A percentile compares a stretch with the other conserved stretches of the same genome.
Conservation (phyloP, 139 green algal species). For the Dunaliella primolecta region DNA sequence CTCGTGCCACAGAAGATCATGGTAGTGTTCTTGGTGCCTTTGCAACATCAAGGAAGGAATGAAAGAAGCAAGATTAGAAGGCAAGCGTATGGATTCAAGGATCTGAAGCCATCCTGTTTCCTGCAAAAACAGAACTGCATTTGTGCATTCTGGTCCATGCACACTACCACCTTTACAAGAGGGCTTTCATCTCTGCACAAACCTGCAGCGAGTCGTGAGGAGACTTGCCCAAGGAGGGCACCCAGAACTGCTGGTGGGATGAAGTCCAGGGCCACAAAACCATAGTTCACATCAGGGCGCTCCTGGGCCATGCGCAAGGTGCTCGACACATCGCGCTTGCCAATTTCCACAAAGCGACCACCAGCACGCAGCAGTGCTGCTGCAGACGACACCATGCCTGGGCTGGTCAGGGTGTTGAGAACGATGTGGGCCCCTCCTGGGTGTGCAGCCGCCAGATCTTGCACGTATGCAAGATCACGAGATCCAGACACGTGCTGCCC, state of each 20-base stretch:
- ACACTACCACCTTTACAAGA: too few relatives aligned
- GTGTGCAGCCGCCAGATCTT: conserved; percentile 25
- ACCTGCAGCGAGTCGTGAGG: conserved; percentile 43
- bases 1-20: too few relatives aligned
- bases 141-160: too few relatives aligned
- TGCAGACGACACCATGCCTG: conserved; percentile 73
- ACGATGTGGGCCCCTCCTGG: conserved; percentile 19
- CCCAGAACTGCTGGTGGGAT: conserved; percentile 52
- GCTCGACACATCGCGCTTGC: conserved; percentile 84
- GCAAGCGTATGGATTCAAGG: too few relatives aligned
- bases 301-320: conserved; percentile 57
- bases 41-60: too few relatives aligned
- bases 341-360: conserved; percentile 77
- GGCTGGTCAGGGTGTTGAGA: conserved; percentile 78
- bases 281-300: conserved; percentile 66
- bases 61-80: too few relatives aligned
- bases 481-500: conserved; percentile 47
- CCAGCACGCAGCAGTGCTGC: conserved; percentile 48
- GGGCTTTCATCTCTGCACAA: too few relatives aligned
- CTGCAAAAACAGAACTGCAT: too few relatives aligned
- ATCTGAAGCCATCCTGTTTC: too few relatives aligned
- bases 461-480: conserved; percentile 61
- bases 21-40: too few relatives aligned
- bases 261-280: conserved; percentile 82
- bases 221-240: conserved; percentile 28